These are phyloP conservation scores for Naganishia antarctica DNA, from an alignment of 768 basidiomycete genomes.

Conservation along the genomic window DNA sequence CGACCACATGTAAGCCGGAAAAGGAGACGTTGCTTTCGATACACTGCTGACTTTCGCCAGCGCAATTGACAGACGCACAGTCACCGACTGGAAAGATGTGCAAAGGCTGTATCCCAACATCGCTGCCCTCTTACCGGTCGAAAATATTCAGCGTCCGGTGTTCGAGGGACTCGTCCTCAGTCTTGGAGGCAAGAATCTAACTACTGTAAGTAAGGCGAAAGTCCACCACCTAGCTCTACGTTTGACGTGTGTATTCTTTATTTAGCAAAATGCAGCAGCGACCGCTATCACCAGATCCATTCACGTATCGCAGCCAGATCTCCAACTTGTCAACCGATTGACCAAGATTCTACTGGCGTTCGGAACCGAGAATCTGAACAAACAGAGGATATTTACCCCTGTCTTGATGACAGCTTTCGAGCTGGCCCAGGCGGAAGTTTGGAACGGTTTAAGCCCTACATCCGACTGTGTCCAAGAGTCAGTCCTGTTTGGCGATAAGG, in stretches of 20 bases:
- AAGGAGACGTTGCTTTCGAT: constrained; percentile 32
- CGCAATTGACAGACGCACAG: constrained; percentile 29
- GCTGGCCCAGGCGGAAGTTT: constrained; percentile 68
- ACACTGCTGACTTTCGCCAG: background rate
- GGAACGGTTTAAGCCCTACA: constrained; percentile 28
- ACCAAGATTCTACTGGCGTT: background rate
- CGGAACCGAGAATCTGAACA: constrained; percentile 54
- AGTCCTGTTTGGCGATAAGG: background rate
- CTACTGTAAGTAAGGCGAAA: constrained; percentile 61
- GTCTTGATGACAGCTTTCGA: constrained; percentile 69
- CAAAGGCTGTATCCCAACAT: constrained; percentile 63
- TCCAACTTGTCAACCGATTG: background rate
- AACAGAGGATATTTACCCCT: constrained; percentile 76
- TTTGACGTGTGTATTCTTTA: background rate
- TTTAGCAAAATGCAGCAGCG: constrained; percentile 4
- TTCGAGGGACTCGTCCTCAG: constrained; percentile 72
- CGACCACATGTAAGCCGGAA: constrained; percentile 58
- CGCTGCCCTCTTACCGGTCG: constrained; percentile 63
- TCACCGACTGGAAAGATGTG: constrained; percentile 64
- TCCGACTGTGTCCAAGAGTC: constrained; percentile 30
- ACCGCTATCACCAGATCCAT: background rate
- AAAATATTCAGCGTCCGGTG: constrained; percentile 60
- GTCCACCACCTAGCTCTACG: background rate
- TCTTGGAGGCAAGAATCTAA: constrained; percentile 75
- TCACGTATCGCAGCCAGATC: background rate